Conservation (phyloP, 306 rosid genomes). For the Pachyrhizus erosus region DNA sequence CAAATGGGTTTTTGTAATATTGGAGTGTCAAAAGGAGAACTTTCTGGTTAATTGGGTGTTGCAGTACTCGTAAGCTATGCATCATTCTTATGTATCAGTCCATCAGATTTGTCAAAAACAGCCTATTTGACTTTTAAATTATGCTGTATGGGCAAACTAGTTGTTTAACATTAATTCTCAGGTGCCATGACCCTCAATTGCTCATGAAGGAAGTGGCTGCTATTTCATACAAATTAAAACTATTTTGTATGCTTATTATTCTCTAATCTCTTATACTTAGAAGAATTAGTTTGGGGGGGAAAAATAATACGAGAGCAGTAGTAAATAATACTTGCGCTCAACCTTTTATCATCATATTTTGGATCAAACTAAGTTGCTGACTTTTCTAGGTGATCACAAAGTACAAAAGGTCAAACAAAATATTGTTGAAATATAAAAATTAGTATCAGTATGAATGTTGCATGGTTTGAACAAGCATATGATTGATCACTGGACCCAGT, state of each 20-base stretch:
- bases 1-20: background rate
- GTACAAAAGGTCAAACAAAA: background rate
- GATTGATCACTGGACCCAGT: background rate
- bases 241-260: background rate
- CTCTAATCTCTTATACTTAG: background rate
- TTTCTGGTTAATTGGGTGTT: background rate
- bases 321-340: background rate
- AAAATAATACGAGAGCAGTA: background rate
- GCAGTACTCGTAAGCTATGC: background rate
- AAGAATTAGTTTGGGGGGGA: background rate
- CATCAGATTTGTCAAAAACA: too few species aligned
- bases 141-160: too few species aligned
- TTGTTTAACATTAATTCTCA: background rate
- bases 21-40: too few species aligned
- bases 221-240: background rate
- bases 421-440: constrained; percentile 9
- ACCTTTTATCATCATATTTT: background rate
- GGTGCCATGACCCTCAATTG: background rate
- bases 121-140: too few species aligned
- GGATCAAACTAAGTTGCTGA: background rate
- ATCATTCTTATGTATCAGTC: too few species aligned
- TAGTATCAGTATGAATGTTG: background rate
- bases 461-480: constrained; percentile 12
- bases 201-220: background rate
- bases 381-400: background rate